Base-by-base conservation (phyloP, 2,329 filamentous ascomycete species). In the Aspergillus versicolor region DNA sequence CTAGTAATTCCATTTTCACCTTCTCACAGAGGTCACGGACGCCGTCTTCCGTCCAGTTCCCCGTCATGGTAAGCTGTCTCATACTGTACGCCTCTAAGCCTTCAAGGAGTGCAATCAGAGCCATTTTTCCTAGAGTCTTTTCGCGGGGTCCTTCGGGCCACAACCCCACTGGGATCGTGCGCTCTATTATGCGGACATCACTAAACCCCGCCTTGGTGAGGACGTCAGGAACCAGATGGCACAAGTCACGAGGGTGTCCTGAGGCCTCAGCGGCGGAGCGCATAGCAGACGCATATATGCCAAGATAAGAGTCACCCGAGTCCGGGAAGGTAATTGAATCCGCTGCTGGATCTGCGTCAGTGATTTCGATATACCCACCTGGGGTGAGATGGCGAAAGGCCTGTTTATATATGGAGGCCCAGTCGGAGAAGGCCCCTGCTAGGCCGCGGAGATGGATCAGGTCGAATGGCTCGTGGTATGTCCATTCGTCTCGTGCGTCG, bases 391-490 rank as follows among this genome's bases (percentile, higher is more conserved):
- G 76, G 27, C 75, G 70, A 57, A 77, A 76, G 2, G 77, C 76
- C 57, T 81, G 77, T 17, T 68, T 64, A 61, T 81, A 82, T 21
- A 81, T 72, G 5, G 66, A 64, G 30, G 69, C 61, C 79, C 80
- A 82, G 58, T 79, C 73, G 5, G 71, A 64, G 57, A 82, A 81
- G 4, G 74, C 75, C 34, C 79, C 79, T 27, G 77, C 76, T 51
- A 82, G 72, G 46, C 75, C 75, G 49, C 80, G 77, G 8, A 81
- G 62, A 59, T 82, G 80, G 47, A 82, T 77, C 32, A 81, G 71
- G 52, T 81, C 79, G 65, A 80, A 82, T 1, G 75, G 72, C 5
- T 77, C 71, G 54, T 75, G 75, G 57, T 80, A 81, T 42, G 78
- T 74, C 80, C 80, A 82, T 58, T 74, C 70, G 9, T 70, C 71